phyloP scores from a whole-genome alignment of 2,329 filamentous ascomycete genomes.

The Lachnellula arida region DNA sequence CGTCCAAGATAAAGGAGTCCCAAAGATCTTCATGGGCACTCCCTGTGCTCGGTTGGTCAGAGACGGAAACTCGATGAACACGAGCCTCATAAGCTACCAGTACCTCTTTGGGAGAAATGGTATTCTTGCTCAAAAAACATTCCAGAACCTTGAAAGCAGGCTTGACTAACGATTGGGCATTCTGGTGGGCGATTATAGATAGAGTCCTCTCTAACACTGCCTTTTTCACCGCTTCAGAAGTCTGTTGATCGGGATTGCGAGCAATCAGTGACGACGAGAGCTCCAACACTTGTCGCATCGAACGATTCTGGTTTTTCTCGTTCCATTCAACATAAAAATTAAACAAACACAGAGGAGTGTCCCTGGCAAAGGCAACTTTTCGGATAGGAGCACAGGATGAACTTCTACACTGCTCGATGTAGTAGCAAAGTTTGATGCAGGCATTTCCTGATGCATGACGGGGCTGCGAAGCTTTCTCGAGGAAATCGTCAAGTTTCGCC shows the following conservation, averaged over 20 bases:
- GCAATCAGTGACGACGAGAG: constrained; percentile 47
- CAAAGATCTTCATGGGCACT: constrained; percentile 34
- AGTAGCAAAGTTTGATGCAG: constrained; percentile 56
- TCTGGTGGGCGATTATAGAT: constrained; percentile 55
- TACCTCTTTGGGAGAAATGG: constrained; percentile 39
- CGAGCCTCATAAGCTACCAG: constrained; percentile 10
- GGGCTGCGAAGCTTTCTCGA: constrained; percentile 38
- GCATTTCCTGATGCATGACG: constrained; percentile 52
- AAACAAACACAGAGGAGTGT: constrained; percentile 48
- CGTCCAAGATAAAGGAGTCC: constrained; percentile 45
- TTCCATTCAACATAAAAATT: constrained; percentile 64
- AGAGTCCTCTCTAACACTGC: constrained; percentile 49
- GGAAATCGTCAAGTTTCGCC: constrained; percentile 19
- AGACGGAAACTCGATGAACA: neutral
- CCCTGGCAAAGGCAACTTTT: constrained; percentile 47
- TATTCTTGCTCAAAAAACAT: constrained; percentile 57
- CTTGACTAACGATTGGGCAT: constrained; percentile 61
- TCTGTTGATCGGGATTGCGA: constrained; percentile 42
- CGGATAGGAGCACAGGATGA: constrained; percentile 41
- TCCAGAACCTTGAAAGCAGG: constrained; percentile 65
- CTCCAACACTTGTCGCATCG: constrained; percentile 59
- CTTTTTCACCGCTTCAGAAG: constrained; percentile 41
- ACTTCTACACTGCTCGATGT: constrained; percentile 55
- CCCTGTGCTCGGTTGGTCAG: neutral
- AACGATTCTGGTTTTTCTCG: constrained; percentile 59